Evolutionary conservation across 225 moss, liverwort and hornwort species (phyloP).

Genomic region (Pseudisothecium myosuroides): DNA sequence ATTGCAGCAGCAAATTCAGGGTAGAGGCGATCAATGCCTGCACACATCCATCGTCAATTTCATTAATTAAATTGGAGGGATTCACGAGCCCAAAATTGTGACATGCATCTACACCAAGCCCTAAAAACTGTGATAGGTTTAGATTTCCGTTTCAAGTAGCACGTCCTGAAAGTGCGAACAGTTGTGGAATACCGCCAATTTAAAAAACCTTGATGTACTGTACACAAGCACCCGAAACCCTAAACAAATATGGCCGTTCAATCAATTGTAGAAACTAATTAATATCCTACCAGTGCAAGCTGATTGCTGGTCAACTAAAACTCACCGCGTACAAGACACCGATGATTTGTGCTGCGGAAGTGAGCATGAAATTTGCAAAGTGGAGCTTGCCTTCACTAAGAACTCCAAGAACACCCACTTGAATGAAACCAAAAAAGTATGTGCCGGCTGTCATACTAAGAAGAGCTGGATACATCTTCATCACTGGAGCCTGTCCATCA

Average conservation of each 20-base stretch:
- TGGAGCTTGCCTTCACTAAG: conserved; percentile 31
- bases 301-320: background rate
- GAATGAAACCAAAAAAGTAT: conserved; percentile 48
- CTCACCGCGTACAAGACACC: conserved; percentile 43
- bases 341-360: conserved; percentile 26
- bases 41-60: background rate
- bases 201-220: background rate
- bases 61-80: too few species aligned
- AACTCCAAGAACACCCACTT: conserved; percentile 35
- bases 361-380: conserved; percentile 25
- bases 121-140: background rate
- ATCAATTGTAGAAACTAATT: background rate
- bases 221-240: background rate
- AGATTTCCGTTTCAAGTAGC: background rate
- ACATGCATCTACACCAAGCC: background rate
- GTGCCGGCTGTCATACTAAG: conserved; percentile 30
- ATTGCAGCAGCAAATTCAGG: conserved; percentile 62
- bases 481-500: conserved; percentile 27
- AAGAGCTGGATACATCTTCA: conserved; percentile 40
- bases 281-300: too few species aligned
- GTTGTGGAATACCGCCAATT: background rate
- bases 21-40: conserved; percentile 85
- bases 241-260: background rate
- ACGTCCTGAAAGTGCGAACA: background rate
- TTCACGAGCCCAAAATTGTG: background rate